Evolutionary conservation across 805 yeast genomes (phyloP), one percentile per base, ranked within the genome.

Genomic region (Metschnikowia lunata): DNA sequence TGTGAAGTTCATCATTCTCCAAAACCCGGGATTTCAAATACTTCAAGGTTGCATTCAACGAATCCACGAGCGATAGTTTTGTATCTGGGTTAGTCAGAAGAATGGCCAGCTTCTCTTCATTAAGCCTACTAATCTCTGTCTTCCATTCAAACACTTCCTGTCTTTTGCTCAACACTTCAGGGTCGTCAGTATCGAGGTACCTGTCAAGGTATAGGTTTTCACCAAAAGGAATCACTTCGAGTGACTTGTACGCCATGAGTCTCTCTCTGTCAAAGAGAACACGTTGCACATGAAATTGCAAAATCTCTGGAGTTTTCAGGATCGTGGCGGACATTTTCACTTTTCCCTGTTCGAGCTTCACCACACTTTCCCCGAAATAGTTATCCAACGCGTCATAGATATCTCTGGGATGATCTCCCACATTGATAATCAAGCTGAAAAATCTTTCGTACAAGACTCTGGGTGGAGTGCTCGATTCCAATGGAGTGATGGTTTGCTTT

Each of bases 261-360:
- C 76, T 66, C 43, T 73, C 83, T 36, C 89, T 74, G 59, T 93
- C 97, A 61, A 83, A 93, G 60, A 88, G 87, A 1, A 93, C 98
- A 59, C 99, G 75, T 64, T 90, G 98, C 7, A 93, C 86, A 60
- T 93, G 99, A 39, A 93, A 79, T 61, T 93, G 99, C 39, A 93
- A 63, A 40, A 93, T 78, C 6, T 82, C 81, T 0, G 99, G 99
- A 15, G 88, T 66, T 44, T 79, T 74, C 8, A 79, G 73, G 4
- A 91, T 76, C 0, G 90, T 79, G 37, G 90, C 76, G 0, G 85
- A 76, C 59, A 95, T 79, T 52, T 82, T 80, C 6, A 85, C 91
- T 26, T 75, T 72, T 1, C 89, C 95, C 49, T 83, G 85, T 34
- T 80, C 87, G 53, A 88, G 66, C 1, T 72, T 75, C 10, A 89